Evolutionary conservation across 2,329 filamentous ascomycete genomes (phyloP), one percentile per base, ranked within the genome.

Genomic region (Calonectria naviculata): DNA sequence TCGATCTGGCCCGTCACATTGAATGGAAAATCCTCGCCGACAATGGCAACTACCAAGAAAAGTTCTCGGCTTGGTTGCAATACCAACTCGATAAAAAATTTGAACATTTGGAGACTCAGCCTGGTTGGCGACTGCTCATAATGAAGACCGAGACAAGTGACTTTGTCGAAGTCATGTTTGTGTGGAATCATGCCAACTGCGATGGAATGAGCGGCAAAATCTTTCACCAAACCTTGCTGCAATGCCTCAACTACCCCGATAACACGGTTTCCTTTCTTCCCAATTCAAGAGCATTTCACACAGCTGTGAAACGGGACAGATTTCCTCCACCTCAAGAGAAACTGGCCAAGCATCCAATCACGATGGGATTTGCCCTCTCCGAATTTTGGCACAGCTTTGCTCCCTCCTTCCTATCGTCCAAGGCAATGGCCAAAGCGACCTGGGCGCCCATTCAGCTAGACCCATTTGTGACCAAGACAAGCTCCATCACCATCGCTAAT

Each of bases 141-240:
- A 58, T 80, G 12, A 64, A 68, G n/a, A 26, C 61, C 9, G 66
- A 71, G 19, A 60, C 41, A 19, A 17, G 28, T 5, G 24, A 52
- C 21, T 70, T 67, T 6, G 44, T 81, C 5, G 78, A 82, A n/a
- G 68, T 78, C 17, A 29, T 81, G 13, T 76, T 81, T 47, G 70
- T 71, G 12, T 80, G 73, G 65, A 79, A 78, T 34, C 81, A 83
- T 62, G 64, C 76, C 28, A 72, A 71, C 7, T 71, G 67, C 4
- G 81, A 83, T 44, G 81, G 80, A 1, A 79, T 74, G n/a, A 73
- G 79, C 24, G 78, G 74, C 46, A 82, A 80, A 63, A 74, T 82
- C 5, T 79, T 82, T n/a, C 80, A 83, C 46, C 61, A 76, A 56
- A 76, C 73, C 19, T 60, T 83, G 9, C 56, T 82, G 5, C 68